These are phyloP conservation scores for Penicillium sp. DNA, from an alignment of 2,329 filamentous ascomycete genomes.

Conservation along the genomic window DNA sequence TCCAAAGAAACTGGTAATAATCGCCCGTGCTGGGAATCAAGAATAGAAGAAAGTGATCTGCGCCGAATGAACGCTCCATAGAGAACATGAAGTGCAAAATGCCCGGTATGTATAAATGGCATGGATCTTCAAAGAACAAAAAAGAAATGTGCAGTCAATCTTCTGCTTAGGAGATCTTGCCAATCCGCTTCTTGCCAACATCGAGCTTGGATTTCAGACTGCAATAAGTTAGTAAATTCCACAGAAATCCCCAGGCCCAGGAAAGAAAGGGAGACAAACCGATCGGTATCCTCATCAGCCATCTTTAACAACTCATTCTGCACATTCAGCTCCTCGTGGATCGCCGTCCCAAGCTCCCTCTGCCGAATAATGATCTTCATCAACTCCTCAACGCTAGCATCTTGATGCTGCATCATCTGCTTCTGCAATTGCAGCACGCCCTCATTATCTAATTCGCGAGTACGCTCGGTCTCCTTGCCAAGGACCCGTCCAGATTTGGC, in stretches of 20 bases:
- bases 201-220: constrained; percentile 48
- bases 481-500: constrained; percentile 51
- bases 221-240: constrained; percentile 17
- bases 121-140: neutral
- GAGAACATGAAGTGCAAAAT: neutral
- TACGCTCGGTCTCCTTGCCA: constrained; percentile 60
- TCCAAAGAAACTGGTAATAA: neutral
- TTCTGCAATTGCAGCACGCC: constrained; percentile 63
- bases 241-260: neutral
- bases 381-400: constrained; percentile 59
- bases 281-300: constrained; percentile 59
- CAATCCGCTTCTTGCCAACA: constrained; percentile 48
- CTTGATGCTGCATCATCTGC: constrained; percentile 62
- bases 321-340: constrained; percentile 61
- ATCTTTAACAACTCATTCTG: constrained; percentile 62
- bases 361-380: constrained; percentile 59
- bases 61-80: constrained; percentile 9
- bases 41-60: neutral
- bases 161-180: constrained; percentile 44
- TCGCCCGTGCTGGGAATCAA: constrained; percentile 15
- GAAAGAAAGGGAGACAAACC: constrained; percentile 31
- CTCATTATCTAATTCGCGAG: constrained; percentile 63
- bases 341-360: constrained; percentile 62
- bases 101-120: neutral
- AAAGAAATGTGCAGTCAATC: neutral